A percentile compares a stretch with the other conserved stretches of the same genome.
Evolutionary conservation across 2,329 filamentous ascomycete genomes (phyloP).

Genomic region (Mariannaea elegans): DNA sequence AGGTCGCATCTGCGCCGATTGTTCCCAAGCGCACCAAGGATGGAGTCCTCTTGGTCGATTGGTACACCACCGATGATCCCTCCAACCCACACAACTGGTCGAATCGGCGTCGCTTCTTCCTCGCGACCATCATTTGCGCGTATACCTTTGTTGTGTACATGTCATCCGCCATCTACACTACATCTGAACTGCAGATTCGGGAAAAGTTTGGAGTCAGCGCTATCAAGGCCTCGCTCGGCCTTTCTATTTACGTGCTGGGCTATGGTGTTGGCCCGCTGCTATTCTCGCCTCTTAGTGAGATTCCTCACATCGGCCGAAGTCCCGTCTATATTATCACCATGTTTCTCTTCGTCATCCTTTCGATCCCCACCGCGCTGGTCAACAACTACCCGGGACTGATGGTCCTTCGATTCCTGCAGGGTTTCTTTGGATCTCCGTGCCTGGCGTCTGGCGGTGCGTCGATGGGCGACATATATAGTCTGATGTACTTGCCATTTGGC

Average conservation of each 20-base stretch:
- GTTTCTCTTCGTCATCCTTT: constrained; percentile 22
- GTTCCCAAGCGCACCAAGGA: constrained; percentile 58
- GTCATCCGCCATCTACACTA: constrained; percentile 17
- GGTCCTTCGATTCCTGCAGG: constrained; percentile 30
- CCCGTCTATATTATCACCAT: constrained; percentile 27
- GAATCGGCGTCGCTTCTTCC: not conserved
- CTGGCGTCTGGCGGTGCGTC: constrained; percentile 21
- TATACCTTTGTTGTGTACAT: constrained; percentile 23
- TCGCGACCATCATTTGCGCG: constrained; percentile 11
- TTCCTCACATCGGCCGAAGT: constrained; percentile 30
- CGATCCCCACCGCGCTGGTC: constrained; percentile 24
- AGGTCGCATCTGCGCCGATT: constrained; percentile 58
- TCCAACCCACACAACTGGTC: constrained; percentile 36
- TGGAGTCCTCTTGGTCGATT: constrained; percentile 60
- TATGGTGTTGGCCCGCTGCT: constrained; percentile 26
- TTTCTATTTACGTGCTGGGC: constrained; percentile 5
- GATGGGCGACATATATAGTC: constrained; percentile 18
- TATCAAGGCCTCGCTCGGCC: not conserved
- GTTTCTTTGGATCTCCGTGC: constrained; percentile 28
- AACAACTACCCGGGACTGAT: constrained; percentile 27
- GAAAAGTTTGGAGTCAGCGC: constrained; percentile 7
- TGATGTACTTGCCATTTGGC: not conserved
- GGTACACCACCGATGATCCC: constrained; percentile 63
- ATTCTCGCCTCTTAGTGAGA: constrained; percentile 30
- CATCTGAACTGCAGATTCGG: constrained; percentile 7